Evolutionary conservation across 257 asterid genomes (phyloP).

Genomic region (Nemophila menziesii): DNA sequence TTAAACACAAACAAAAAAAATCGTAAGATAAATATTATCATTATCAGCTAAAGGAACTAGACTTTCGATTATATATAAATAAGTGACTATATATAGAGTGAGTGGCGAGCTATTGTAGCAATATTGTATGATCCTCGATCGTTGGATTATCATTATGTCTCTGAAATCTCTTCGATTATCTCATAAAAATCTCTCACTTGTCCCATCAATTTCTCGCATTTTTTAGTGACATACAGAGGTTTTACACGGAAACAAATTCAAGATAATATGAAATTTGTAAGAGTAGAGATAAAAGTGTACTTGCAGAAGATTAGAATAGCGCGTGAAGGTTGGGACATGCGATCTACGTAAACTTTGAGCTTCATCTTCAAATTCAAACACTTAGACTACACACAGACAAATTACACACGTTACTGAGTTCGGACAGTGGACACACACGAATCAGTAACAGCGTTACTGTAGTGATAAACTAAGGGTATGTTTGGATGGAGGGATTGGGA

Average conservation of each 20-base stretch:
- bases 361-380: conserved; percentile 25
- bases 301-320: conserved; percentile 85
- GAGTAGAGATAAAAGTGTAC: conserved; percentile 24
- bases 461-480: conserved; percentile 1
- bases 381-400: not conserved
- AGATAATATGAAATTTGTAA: not conserved
- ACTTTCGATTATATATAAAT: not conserved
- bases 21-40: not conserved
- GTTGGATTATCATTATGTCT: too few relatives aligned
- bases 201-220: too few relatives aligned
- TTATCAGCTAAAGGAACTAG: not conserved
- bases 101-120: too few relatives aligned
- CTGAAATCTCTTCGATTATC: too few relatives aligned
- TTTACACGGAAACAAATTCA: too few relatives aligned
- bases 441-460: not conserved
- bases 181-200: too few relatives aligned
- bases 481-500: too few relatives aligned
- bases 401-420: not conserved
- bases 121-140: too few relatives aligned
- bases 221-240: too few relatives aligned
- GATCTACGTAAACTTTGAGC: conserved; percentile 65
- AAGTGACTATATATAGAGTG: too few relatives aligned
- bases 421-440: not conserved
- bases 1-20: conserved; percentile 4
- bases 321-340: conserved; percentile 88